Base-by-base conservation (phyloP, 352 stramenopile genomes). In the Pythium dissotocum region DNA sequence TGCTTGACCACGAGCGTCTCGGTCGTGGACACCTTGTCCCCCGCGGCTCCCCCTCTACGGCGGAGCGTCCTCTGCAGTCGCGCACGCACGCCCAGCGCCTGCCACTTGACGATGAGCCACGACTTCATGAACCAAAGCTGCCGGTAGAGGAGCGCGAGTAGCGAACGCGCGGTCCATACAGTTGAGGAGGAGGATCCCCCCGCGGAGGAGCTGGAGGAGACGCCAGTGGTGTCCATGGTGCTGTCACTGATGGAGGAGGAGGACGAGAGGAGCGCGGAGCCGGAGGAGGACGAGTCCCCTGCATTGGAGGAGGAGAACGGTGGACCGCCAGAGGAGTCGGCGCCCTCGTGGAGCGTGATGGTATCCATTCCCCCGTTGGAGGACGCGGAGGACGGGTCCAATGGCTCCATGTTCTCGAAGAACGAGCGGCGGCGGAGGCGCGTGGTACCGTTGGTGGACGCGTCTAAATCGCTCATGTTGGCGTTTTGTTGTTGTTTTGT, bases 361-460 rank as follows among this genome's bases (percentile, higher is more conserved):
- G 26, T 70, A 13, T 72, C 58, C 54, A 73, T 66, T 26, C 62
- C 42, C 42, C 42, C 32, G 52, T 40, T 66, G 40, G 58, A 42
- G 40, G 64, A 56, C n/a, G 56, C 18, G 8, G 71, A 69, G 32
- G 76, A 70, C 0, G 67, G 30, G 1, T 84, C 81, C 13, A 24
- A 24, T 24, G 66, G 61, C 40, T 91, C 83, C 55, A 87, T 63
- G 38, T 26, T 86, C 69, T 91, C 83, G 65, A 83, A 88, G 75
- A 89, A 91, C 26, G 80, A 89, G 62, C 83, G 83, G 18, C 83
- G 79, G 40, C 83, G 83, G 61, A 91, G 63, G n/a, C 83, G 79
- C 46, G 73, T 80, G 33, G 80, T 77, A 53, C 77, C 67, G 48
- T 71, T 67, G 9, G 73, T 54, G 33, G 70, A 71, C 30, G 63